These are phyloP conservation scores for Penicillium verrucosum DNA, from an alignment of 2,329 filamentous ascomycete genomes.

Conservation along the genomic window DNA sequence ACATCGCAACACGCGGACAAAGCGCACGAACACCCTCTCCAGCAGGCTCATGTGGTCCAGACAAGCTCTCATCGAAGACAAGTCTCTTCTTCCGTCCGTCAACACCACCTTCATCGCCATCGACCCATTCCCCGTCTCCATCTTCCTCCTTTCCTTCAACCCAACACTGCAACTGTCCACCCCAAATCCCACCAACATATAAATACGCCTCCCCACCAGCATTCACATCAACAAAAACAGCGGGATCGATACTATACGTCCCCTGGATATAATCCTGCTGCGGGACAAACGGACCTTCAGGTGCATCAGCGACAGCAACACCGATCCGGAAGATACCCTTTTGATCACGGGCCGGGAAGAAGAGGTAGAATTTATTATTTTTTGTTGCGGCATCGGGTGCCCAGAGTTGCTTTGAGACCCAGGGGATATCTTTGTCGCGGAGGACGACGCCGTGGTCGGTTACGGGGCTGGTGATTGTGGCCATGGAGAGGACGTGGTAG, in stretches of 20 bases:
- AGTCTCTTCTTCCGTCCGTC: slow-evolving; percentile 24
- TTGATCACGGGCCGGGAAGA: slow-evolving; percentile 72
- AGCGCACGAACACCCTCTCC: slow-evolving; percentile 58
- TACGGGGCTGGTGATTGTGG: slow-evolving; percentile 56
- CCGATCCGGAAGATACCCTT: slow-evolving; percentile 70
- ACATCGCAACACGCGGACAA: slow-evolving; percentile 62
- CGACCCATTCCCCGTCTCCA: slow-evolving; percentile 23
- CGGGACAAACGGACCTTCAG: slow-evolving; percentile 67
- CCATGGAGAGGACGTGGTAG: slow-evolving; percentile 73
- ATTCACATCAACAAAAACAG: slow-evolving; percentile 69
- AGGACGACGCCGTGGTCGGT: slow-evolving; percentile 72
- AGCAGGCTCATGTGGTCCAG: slow-evolving; percentile 58
- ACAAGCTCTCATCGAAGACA: slow-evolving; percentile 56
- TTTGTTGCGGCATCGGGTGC: slow-evolving; percentile 70
- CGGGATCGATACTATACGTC: slow-evolving; percentile 74
- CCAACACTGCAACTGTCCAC: slow-evolving; percentile 77
- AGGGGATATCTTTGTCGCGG: slow-evolving; percentile 63
- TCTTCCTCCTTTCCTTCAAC: slow-evolving; percentile 43
- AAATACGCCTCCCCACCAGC: slow-evolving; percentile 55
- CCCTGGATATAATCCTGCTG: slow-evolving; percentile 64
- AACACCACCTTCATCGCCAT: slow-evolving; percentile 21
- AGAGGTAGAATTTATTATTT: slow-evolving; percentile 70
- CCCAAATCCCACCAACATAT: slow-evolving; percentile 79
- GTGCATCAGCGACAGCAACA: slow-evolving; percentile 62
- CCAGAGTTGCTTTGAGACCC: slow-evolving; percentile 78